Evolutionary conservation across 75 land plant genomes (phyloP).

Genomic region (Cupressus sempervirens): DNA sequence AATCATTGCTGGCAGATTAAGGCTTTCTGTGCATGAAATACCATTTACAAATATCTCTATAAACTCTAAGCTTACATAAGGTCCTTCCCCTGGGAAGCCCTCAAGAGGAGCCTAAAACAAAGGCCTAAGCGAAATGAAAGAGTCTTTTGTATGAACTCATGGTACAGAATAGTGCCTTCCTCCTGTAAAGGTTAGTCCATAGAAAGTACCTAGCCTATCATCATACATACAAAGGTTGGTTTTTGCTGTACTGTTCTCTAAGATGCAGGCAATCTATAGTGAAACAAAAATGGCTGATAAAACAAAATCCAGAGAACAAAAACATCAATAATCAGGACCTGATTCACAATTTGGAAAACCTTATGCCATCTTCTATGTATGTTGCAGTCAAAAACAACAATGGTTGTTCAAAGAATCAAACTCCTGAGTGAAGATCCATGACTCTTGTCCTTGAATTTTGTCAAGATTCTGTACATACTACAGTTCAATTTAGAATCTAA

Average conservation of each 20-base stretch:
- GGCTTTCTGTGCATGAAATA: neutral
- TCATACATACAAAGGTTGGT: neutral
- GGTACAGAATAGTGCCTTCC: neutral
- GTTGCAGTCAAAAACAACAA: neutral
- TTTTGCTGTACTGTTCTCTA: neutral
- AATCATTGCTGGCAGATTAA: neutral
- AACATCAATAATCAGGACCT: neutral
- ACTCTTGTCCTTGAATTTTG: neutral
- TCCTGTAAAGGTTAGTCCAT: neutral
- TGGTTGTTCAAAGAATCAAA: conserved; percentile 1
- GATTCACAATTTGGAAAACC: neutral
- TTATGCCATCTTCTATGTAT: neutral
- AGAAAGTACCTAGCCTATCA: neutral
- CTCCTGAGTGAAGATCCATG: neutral
- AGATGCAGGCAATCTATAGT: neutral
- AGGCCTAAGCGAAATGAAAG: neutral
- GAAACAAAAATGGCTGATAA: neutral
- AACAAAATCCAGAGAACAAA: neutral
- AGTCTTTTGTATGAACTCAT: neutral
- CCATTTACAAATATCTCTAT: neutral
- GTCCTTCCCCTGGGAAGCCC: no score
- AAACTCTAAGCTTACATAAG: neutral
- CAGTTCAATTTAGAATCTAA: neutral
- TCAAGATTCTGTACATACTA: neutral
- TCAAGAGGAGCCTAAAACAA: no score